A percentile compares a stretch with the other conserved stretches of the same genome.
These are phyloP conservation scores for Fistulinella prunicolor DNA, from an alignment of 768 basidiomycete genomes.

Conservation along the genomic window DNA sequence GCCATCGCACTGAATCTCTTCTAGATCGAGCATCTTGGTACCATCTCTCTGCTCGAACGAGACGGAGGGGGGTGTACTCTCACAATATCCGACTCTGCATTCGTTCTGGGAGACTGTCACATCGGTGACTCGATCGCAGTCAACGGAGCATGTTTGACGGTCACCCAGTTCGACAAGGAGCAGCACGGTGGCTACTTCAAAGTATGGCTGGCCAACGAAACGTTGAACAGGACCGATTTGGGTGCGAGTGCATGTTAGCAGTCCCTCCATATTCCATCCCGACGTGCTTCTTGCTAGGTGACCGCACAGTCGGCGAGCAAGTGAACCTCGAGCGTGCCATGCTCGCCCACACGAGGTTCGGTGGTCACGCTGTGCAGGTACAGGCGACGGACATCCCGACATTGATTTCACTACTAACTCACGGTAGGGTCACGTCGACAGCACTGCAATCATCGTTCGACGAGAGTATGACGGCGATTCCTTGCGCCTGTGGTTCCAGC, in stretches of 20 bases:
- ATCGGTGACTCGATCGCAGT: slow-evolving; percentile 94
- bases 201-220: slow-evolving; percentile 96
- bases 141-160: slow-evolving; percentile 87
- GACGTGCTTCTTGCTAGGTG: slow-evolving; percentile 47
- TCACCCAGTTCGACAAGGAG: slow-evolving; percentile 71
- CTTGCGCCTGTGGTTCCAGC: slow-evolving; percentile 75
- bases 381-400: slow-evolving; percentile 9
- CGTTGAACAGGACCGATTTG: slow-evolving; percentile 84
- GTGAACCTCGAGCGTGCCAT: slow-evolving; percentile 95
- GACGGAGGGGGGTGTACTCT: slow-evolving; percentile 81
- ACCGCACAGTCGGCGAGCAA: slow-evolving; percentile 70
- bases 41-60: slow-evolving; percentile 57
- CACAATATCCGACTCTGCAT: slow-evolving; percentile 64
- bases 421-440: slow-evolving; percentile 87
- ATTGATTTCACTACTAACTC: not conserved
- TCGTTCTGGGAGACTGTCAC: slow-evolving; percentile 84
- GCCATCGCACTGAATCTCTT: slow-evolving; percentile 5
- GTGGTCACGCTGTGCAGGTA: slow-evolving; percentile 98
- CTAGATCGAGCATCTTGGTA: slow-evolving; percentile 89
- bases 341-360: slow-evolving; percentile 87
- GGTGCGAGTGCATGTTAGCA: slow-evolving; percentile 44
- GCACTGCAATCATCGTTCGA: slow-evolving; percentile 72
- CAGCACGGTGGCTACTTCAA: slow-evolving; percentile 78
- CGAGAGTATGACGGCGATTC: slow-evolving; percentile 81
- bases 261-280: not conserved